A percentile compares a stretch with the other conserved stretches of the same genome.
Conservation (phyloP, 2,329 filamentous ascomycete species). For the Pseudogymnoascus sp. region DNA sequence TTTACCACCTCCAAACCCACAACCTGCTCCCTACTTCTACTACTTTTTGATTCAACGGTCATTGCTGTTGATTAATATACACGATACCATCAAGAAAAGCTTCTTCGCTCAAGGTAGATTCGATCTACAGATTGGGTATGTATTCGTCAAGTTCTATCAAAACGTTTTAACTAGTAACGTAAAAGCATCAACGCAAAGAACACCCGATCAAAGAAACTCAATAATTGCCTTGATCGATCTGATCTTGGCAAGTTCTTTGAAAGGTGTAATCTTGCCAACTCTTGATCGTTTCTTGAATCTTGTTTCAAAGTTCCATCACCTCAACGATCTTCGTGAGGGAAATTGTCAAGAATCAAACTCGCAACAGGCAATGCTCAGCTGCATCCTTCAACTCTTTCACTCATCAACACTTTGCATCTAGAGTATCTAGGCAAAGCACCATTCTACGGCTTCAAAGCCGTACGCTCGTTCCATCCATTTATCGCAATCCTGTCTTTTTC, state of each 20-base stretch:
- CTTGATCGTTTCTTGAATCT: not conserved
- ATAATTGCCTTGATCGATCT: not conserved
- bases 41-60: not conserved
- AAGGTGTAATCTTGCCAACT: not conserved
- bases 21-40: not conserved
- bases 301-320: not conserved
- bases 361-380: not conserved
- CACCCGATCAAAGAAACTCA: not conserved
- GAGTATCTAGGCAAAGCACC: not conserved
- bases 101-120: slow-evolving; percentile 2
- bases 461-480: not conserved
- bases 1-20: not conserved
- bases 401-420: not conserved
- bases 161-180: not conserved
- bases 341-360: not conserved
- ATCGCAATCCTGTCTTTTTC: not conserved
- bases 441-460: not conserved
- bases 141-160: not conserved
- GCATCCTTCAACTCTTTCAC: not conserved
- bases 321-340: not conserved
- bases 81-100: not conserved
- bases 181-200: not conserved
- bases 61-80: not conserved
- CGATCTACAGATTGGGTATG: not conserved
- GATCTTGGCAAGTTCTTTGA: slow-evolving; percentile 1